Evolutionary conservation across 257 asterid genomes (phyloP).

Genomic region (Plantago elongata): DNA sequence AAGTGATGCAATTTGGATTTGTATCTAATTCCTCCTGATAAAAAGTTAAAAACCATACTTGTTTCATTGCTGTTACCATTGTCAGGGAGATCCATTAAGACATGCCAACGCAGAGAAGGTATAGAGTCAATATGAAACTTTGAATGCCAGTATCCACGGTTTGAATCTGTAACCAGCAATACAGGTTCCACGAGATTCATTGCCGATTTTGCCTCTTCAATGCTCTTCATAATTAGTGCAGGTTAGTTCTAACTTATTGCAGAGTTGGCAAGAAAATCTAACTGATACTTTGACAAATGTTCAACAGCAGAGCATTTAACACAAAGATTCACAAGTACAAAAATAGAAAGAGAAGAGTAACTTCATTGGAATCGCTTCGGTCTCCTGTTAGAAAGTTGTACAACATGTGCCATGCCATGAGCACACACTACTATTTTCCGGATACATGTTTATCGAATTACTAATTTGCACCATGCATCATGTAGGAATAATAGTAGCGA

Average conservation of each 20-base stretch:
- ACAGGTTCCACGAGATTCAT: conserved; percentile 63
- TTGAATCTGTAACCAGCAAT: conserved; percentile 56
- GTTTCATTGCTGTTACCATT: conserved; percentile 19
- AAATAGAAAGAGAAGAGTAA: too few relatives aligned
- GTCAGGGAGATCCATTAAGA: conserved; percentile 36
- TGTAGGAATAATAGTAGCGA: too few relatives aligned
- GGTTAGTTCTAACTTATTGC: neutral
- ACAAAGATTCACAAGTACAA: too few relatives aligned
- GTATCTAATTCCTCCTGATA: conserved; percentile 3
- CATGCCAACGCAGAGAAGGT: conserved; percentile 63
- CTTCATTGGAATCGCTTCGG: too few relatives aligned
- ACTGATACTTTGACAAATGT: too few relatives aligned
- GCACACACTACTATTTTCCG: too few relatives aligned
- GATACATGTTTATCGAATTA: too few relatives aligned
- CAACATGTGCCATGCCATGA: too few relatives aligned
- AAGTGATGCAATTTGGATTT: neutral
- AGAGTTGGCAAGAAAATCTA: too few relatives aligned
- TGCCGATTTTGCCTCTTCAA: conserved; percentile 78
- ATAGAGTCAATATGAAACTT: conserved; percentile 39
- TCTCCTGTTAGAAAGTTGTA: too few relatives aligned
- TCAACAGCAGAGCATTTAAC: too few relatives aligned
- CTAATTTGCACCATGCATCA: too few relatives aligned
- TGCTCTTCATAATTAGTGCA: conserved; percentile 42
- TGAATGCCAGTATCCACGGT: conserved; percentile 62
- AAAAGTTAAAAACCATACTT: conserved; percentile 26